Base-by-base conservation (phyloP, 208 protist species). In the Wallacemonas sp. region DNA sequence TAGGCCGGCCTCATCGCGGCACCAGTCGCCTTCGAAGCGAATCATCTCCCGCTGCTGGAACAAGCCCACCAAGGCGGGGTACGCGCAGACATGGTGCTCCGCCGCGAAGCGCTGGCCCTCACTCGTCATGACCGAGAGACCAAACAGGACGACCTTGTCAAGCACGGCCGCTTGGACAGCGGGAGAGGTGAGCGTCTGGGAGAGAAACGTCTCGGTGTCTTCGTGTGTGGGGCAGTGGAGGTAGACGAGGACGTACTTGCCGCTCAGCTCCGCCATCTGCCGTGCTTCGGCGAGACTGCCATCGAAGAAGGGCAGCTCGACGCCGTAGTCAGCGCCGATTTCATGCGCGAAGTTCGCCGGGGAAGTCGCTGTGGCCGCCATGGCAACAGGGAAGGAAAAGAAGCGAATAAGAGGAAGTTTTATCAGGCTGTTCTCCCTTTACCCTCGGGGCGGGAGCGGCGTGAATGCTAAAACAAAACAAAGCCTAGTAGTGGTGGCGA, bases 151-250 rank as follows among this genome's bases (percentile, higher is more conserved):
- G 36, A 78, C 74, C 37, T 70, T 72, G 48, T 84, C 75, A 32
- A 58, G 29, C 9, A 93, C 30, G 24, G 78, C 59, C 8, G 78
- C 76, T 13, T 78, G 66, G 22, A 93, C 50, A 19, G 71, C 71
- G 24, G 81, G 71, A 4, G 46, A 30, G 29, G 70, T 67, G 41
- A 95, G 75, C 8, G 90, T 81, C 21, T 81, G 53, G 32, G 48
- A 73, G 26, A 95, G 22, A 63, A 93, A 95, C 6, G 13, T 55
- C 12, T 52, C 57, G 10, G 86, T 91, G 65, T 87, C 63, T 46
- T 92, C 86, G 61, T 95, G 86, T 1, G 58, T 79, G 17, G 83
- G 85, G 71, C 76, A 85, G 72, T 95, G 89, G 5, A 95, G 66
- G 58, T 92, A 95, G 3, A 95, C 44, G 15, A 95, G 57, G 15